Conservation (phyloP, 176 grass and related monocot species). For the Panicum miliaceum region DNA sequence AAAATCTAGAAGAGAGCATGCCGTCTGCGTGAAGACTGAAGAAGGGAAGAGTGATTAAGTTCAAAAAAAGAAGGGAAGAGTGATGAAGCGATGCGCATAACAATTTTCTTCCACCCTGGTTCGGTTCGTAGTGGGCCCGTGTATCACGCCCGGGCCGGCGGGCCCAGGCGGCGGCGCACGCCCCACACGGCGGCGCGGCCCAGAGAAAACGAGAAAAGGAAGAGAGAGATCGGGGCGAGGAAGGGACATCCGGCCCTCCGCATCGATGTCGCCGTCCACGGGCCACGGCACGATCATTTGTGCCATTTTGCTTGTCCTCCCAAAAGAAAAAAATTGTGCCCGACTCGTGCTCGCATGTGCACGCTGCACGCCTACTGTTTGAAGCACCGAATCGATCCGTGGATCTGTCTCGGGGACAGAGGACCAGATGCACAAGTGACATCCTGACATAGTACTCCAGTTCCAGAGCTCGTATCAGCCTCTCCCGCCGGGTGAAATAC, state of each 20-base stretch:
- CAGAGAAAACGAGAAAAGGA: not conserved
- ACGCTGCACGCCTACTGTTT: not conserved
- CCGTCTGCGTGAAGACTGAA: not conserved
- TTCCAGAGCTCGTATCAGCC: not conserved
- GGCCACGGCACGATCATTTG: not conserved
- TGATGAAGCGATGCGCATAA: not conserved
- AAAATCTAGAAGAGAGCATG: slow-evolving; percentile 2
- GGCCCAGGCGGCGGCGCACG: not conserved
- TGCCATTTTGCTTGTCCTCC: slow-evolving; percentile 7
- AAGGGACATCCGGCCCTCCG: not conserved
- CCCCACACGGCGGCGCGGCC: not conserved
- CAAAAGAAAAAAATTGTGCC: not conserved
- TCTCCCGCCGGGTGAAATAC: not conserved
- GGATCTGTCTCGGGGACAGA: not conserved
- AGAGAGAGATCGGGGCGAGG: not conserved
- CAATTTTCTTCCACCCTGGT: not conserved
- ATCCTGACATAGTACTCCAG: too few relatives aligned
- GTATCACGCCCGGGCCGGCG: not conserved
- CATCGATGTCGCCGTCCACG: slow-evolving; percentile 31
- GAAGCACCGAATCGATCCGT: not conserved
- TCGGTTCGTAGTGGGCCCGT: not conserved
- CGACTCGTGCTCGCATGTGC: not conserved
- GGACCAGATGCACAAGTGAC: not conserved
- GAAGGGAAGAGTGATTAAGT: not conserved
- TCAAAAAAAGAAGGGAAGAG: not conserved